phyloP scores from a whole-genome alignment of 2,329 filamentous ascomycete genomes.

The Fusarium sp. region DNA sequence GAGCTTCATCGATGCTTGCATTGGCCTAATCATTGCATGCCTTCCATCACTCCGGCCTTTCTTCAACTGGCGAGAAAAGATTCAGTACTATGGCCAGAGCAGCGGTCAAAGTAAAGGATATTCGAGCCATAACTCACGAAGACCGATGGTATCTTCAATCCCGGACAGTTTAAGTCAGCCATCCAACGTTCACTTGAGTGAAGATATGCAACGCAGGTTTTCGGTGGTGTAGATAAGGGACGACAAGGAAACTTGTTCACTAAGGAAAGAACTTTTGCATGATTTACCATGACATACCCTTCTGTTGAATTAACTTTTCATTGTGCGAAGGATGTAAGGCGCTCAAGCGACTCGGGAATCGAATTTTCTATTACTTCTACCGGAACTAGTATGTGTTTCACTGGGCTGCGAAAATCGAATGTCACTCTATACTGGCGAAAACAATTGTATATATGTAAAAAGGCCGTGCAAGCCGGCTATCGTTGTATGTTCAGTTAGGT shows the following conservation, averaged over 20 bases:
- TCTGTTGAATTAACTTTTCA: background rate
- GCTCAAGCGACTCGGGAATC: too few relatives aligned
- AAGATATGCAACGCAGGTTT: background rate
- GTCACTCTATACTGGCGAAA: background rate
- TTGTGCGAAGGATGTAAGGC: background rate
- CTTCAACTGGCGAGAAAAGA: constrained; percentile 1
- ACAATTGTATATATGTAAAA: background rate
- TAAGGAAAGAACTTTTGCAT: background rate
- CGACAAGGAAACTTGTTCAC: too few relatives aligned
- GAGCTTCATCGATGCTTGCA: constrained; percentile 5
- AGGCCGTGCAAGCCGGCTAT: background rate
- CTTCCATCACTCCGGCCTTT: constrained; percentile 12
- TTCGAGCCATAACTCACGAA: background rate
- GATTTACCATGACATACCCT: background rate
- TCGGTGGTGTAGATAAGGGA: background rate
- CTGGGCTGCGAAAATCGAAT: too few relatives aligned
- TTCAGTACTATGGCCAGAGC: background rate
- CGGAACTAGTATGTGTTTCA: background rate
- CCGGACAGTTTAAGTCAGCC: background rate
- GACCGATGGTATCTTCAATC: background rate
- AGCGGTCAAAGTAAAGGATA: background rate
- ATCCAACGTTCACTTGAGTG: background rate
- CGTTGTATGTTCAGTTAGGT: constrained; percentile 1
- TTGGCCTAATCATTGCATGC: constrained; percentile 16
- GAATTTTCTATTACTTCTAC: too few relatives aligned